phyloP scores from a whole-genome alignment of 805 yeast species.

The Yarrowia sp. region DNA sequence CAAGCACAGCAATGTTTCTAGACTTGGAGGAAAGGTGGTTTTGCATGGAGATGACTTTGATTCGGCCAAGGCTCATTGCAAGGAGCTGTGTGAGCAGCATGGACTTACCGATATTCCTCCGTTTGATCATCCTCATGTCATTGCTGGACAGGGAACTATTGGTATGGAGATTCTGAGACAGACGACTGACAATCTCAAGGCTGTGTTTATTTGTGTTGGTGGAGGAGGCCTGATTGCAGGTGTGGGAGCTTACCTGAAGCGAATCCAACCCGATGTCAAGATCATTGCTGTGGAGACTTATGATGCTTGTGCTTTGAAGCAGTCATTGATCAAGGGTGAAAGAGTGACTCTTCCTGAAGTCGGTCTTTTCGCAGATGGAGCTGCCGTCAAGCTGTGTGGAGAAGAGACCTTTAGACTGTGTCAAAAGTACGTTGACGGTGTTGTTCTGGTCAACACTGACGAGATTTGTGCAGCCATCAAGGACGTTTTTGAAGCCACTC shows the following conservation, averaged over 20 bases:
- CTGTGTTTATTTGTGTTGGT: slow-evolving; percentile 90
- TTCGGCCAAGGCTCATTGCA: slow-evolving; percentile 89
- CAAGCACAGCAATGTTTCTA: slow-evolving; percentile 84
- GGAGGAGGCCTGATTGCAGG: slow-evolving; percentile 98
- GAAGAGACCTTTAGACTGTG: slow-evolving; percentile 86
- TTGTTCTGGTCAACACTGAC: slow-evolving; percentile 80
- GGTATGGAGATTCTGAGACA: slow-evolving; percentile 92
- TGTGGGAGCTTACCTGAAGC: slow-evolving; percentile 81
- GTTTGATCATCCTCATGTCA: slow-evolving; percentile 94
- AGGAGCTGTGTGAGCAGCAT: slow-evolving; percentile 61
- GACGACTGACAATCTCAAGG: slow-evolving; percentile 71
- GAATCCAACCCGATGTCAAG: slow-evolving; percentile 96
- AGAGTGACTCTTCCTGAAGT: slow-evolving; percentile 64
- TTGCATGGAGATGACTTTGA: slow-evolving; percentile 93
- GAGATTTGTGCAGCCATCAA: slow-evolving; percentile 96
- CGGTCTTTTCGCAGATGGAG: slow-evolving; percentile 98
- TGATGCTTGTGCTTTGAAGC: slow-evolving; percentile 91
- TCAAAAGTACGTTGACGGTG: slow-evolving; percentile 79
- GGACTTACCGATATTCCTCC: slow-evolving; percentile 94
- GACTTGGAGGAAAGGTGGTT: slow-evolving; percentile 93
- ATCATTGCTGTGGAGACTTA: slow-evolving; percentile 93
- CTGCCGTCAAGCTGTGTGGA: slow-evolving; percentile 89
- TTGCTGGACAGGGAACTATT: slow-evolving; percentile 98
- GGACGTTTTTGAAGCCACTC: slow-evolving; percentile 93
- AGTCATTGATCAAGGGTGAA: slow-evolving; percentile 57